A percentile compares a stretch with the other conserved stretches of the same genome.
phyloP scores from a whole-genome alignment of 2,329 filamentous ascomycete species.

The Fragosphaeria purpurea region DNA sequence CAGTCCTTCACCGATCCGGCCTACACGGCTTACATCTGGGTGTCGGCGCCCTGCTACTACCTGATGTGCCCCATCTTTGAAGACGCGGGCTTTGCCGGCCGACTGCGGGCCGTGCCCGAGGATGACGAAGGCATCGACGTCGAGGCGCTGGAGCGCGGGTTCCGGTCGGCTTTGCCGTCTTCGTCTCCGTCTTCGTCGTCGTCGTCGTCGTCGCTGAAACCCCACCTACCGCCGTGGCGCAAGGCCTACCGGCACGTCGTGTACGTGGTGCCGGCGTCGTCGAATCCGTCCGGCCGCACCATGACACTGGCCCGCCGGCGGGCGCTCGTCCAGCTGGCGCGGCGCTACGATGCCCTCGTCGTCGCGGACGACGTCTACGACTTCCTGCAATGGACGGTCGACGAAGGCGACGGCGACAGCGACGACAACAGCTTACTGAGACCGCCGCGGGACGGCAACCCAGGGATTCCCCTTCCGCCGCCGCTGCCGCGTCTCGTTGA shows the following conservation, averaged over 20 bases:
- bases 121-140: conserved; percentile 70
- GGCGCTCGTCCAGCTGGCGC: conserved; percentile 63
- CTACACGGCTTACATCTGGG: conserved; percentile 67
- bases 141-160: conserved; percentile 40
- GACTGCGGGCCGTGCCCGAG: conserved; percentile 62
- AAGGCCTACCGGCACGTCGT: conserved; percentile 83
- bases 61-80: conserved; percentile 79
- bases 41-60: conserved; percentile 74
- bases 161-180: conserved; percentile 10
- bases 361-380: conserved; percentile 92
- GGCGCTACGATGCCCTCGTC: conserved; percentile 71
- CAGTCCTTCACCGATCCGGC: conserved; percentile 71
- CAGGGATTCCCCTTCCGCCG: conserved; percentile 21
- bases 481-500: conserved; percentile 66
- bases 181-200: background rate
- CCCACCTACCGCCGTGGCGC: conserved; percentile 40
- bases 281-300: conserved; percentile 78
- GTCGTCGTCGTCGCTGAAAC: conserved; percentile 1
- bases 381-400: conserved; percentile 66
- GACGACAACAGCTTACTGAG: background rate
- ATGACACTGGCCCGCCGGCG: conserved; percentile 62
- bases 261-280: conserved; percentile 79
- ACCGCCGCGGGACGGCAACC: conserved; percentile 1
- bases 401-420: background rate
- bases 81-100: conserved; percentile 62